phyloP scores from a whole-genome alignment of 2,329 filamentous ascomycete species.

The Colletotrichum chlorophyti region DNA sequence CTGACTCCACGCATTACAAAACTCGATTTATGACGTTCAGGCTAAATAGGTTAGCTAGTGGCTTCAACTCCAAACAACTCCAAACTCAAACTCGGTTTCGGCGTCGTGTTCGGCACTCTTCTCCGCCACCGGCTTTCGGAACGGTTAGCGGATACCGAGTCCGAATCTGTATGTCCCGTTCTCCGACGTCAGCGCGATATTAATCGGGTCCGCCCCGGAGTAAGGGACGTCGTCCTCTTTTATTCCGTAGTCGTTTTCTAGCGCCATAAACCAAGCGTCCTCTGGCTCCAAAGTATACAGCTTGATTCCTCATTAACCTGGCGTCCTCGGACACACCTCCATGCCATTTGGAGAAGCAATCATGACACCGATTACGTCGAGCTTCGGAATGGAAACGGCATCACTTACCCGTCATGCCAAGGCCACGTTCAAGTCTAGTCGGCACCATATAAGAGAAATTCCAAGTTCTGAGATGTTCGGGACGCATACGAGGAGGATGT shows the following conservation, averaged over 20 bases:
- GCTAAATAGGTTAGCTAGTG: neutral
- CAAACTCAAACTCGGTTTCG: slow-evolving; percentile 9
- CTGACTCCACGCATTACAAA: neutral
- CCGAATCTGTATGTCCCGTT: neutral
- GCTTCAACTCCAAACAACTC: too few species aligned
- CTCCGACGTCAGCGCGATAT: neutral
- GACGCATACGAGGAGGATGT: too few species aligned
- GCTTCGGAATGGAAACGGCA: too few species aligned
- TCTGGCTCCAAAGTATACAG: neutral
- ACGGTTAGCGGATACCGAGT: neutral
- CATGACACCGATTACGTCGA: too few species aligned
- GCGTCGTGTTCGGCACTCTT: slow-evolving; percentile 9
- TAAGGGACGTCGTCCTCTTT: neutral
- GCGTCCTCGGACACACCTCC: too few species aligned
- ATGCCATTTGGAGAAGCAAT: too few species aligned
- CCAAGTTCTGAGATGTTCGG: too few species aligned
- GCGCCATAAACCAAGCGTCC: neutral
- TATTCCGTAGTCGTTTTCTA: neutral
- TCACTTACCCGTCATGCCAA: too few species aligned
- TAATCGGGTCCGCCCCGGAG: neutral
- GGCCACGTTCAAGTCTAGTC: too few species aligned
- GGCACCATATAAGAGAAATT: too few species aligned
- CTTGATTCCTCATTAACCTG: too few species aligned
- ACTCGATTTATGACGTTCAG: neutral
- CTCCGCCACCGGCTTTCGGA: neutral